Evolutionary conservation across 2,329 filamentous ascomycete genomes (phyloP), one percentile per base, ranked within the genome.

Genomic region (Fusarium sp.): DNA sequence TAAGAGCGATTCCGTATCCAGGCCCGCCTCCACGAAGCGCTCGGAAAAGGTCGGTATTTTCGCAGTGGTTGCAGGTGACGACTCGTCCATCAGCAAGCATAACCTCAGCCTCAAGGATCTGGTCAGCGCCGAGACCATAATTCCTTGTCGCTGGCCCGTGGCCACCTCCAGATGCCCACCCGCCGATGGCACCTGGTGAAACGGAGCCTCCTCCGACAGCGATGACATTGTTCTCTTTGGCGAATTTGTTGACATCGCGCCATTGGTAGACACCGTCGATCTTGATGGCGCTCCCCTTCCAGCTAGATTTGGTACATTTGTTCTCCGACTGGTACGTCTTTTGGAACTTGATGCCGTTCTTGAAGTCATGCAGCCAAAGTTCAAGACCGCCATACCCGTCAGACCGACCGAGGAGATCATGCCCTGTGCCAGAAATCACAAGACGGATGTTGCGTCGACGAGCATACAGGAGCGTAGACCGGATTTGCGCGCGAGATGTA

Each of bases 81-180:
- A 74, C 60, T 4, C 66, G 16, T 0, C 72, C 72, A 25, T 74
- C 34, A 7, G 68, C 60, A 0, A 74, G 30, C 71, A 74, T 74
- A 11, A 74, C 72, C 3, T 74, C 45, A 0, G 72, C 72, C 8
- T 74, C 72, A 0, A 74, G 72, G 1, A 74, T 74, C 20, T 74
- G 72, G 4, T 74, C 72, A 2, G 72, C 68, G 0, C 72, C 72
- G 1, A 74, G 72, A 0, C 72, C 72, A 23, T 74, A 74, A 13
- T 74, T 74, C 4, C 72, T 74, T 11, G 72, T 58, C 1, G 72
- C 72, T 14, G 72, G 72, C 1, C 72, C 72, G 25, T 74, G 72
- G 0, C 72, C 72, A 1, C 72, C 72, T 13, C 72, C 72, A 1
- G 72, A 74, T 25, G 71, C 71, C 45, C 62, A 74, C 1, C 72